Evolutionary conservation across 345 rosid species (phyloP), one percentile per base, ranked within the genome.

Genomic region (Eutrema yunnanense): DNA sequence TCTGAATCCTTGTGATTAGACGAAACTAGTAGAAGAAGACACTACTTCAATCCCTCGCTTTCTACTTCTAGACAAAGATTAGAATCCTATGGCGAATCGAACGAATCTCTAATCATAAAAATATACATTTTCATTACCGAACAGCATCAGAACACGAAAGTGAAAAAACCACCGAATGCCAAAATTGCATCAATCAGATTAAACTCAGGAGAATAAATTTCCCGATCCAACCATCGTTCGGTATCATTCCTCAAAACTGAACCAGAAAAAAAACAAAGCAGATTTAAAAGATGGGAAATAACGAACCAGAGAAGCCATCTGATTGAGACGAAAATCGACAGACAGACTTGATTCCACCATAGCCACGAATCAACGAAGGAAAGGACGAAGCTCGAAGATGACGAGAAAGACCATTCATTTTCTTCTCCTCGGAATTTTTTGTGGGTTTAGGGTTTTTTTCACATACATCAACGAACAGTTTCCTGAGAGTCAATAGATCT

Each of bases 381-480:
- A 78, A 47, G 1, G 84, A 56, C 34, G 71, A 77, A 65, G 67
- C 29, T 64, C 70, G 79, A 65, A 72, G 74, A 64, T 75, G 71
- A 54, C 74, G 79, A 76, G 61, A 60, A 26, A 76, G 48, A 41
- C 75, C 67, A 65, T 46, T 67, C 85, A 79, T 82, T 64, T 79
- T 56, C 50, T 16, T 58, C 73, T 36, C 8, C 40, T 33, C 11
- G 7, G 44, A 27, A 11, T 40, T 13, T 70, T 59, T 9, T 54
- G 0, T 60, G 54, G 75, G 60, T 77, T 77, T 71, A 75, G 75
- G 79, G 71, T 59, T 76, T 62, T 54, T 70, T 51, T 9, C 43
- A 8, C 43, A 5, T 10, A 56, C 43, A 34, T 48, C 14, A 41
- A 12, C 5, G 5, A 29, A 26, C 48, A 4, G 7, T n/a, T 32